Percentiles rank a stretch among this genome's conserved stretches.
These are phyloP conservation scores for Theileria equi DNA, from an alignment of 169 alveolate genomes.

Conservation along the genomic window DNA sequence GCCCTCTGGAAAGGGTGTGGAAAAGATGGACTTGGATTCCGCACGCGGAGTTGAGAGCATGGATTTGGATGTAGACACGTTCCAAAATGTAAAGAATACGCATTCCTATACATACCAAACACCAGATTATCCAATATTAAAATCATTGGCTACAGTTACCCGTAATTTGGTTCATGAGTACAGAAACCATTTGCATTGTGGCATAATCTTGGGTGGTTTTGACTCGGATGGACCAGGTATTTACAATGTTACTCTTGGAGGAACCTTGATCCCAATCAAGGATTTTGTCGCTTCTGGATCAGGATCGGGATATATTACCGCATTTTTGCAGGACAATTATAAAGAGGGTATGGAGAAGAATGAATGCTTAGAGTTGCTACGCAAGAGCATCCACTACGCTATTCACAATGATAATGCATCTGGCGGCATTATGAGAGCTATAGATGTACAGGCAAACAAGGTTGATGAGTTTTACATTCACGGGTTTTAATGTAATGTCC, in stretches of 20 bases:
- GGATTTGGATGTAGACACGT: slow-evolving; percentile 30
- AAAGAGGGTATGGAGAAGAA: slow-evolving; percentile 82
- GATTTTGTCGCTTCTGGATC: slow-evolving; percentile 88
- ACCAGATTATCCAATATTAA: slow-evolving; percentile 65
- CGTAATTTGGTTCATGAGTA: slow-evolving; percentile 79
- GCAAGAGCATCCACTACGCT: slow-evolving; percentile 83
- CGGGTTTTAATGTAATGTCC: no score
- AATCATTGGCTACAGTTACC: slow-evolving; percentile 76
- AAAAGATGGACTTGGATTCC: no score
- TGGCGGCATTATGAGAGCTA: slow-evolving; percentile 88
- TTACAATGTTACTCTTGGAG: slow-evolving; percentile 87
- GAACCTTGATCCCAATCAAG: slow-evolving; percentile 76
- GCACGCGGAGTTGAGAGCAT: no score
- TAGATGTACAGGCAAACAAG: slow-evolving; percentile 40
- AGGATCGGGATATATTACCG: slow-evolving; percentile 89
- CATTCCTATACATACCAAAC: slow-evolving; percentile 35
- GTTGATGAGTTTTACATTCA: slow-evolving; percentile 68
- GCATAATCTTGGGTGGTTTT: slow-evolving; percentile 89
- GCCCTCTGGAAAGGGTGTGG: slow-evolving; percentile 68
- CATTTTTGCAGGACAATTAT: slow-evolving; percentile 83
- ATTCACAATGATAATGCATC: slow-evolving; percentile 87
- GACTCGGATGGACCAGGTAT: slow-evolving; percentile 83
- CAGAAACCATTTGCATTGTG: slow-evolving; percentile 82
- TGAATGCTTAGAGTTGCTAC: slow-evolving; percentile 79
- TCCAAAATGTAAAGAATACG: slow-evolving; percentile 20